Conservation (phyloP, 345 rosid genomes). For the Salix viminalis region DNA sequence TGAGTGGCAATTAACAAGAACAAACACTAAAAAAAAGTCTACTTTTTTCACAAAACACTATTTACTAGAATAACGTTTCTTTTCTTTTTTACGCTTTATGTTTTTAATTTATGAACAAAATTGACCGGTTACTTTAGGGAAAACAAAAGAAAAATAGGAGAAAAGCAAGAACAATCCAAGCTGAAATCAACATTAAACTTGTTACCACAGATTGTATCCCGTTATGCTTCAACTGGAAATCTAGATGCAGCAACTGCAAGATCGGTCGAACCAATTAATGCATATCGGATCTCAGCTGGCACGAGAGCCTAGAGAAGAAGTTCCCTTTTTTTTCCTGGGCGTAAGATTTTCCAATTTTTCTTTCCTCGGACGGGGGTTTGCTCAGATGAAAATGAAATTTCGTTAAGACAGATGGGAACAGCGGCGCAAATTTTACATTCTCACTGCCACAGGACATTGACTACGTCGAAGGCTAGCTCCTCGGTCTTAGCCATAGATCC, state of each 20-base stretch:
- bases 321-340: too few relatives aligned
- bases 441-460: background rate
- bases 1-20: too few relatives aligned
- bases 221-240: background rate
- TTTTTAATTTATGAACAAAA: background rate
- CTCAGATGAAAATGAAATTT: constrained; percentile 21
- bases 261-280: background rate
- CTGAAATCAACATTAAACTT: background rate
- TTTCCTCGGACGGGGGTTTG: background rate
- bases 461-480: constrained; percentile 2
- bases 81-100: too few relatives aligned
- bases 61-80: too few relatives aligned
- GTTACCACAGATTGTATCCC: background rate
- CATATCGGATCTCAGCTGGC: background rate
- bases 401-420: constrained; percentile 10
- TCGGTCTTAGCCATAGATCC: background rate
- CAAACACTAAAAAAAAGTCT: background rate
- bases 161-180: background rate
- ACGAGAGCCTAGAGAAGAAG: background rate
- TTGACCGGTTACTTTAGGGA: background rate
- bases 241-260: background rate
- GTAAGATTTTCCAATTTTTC: background rate
- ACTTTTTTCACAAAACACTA: too few relatives aligned
- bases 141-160: background rate
- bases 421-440: constrained; percentile 17